Percentiles rank a stretch among this genome's conserved stretches.
Evolutionary conservation across 2,329 filamentous ascomycete species (phyloP).

Genomic region (Juglanconis juglandina): DNA sequence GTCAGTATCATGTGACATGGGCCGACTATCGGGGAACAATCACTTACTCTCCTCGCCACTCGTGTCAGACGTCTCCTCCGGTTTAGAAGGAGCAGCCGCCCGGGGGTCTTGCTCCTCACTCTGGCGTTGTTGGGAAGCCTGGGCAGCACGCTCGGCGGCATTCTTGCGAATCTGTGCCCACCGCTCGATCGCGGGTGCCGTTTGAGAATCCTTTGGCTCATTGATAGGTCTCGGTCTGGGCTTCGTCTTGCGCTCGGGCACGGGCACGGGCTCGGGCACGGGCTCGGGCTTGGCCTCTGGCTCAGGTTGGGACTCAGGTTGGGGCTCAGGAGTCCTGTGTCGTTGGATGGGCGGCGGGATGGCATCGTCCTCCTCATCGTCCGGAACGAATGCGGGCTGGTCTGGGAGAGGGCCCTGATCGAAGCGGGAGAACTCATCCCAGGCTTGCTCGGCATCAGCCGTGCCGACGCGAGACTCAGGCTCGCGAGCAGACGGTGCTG

Average conservation of each 20-base stretch:
- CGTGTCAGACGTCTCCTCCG: constrained; percentile 53
- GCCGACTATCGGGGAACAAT: background rate
- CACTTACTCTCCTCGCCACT: constrained; percentile 89
- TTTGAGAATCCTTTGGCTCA: constrained; percentile 25
- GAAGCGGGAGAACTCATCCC: constrained; percentile 64
- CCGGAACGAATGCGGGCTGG: constrained; percentile 74
- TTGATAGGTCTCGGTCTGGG: constrained; percentile 19
- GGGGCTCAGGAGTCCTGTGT: constrained; percentile 28
- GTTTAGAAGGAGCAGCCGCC: background rate
- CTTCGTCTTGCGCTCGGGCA: constrained; percentile 30
- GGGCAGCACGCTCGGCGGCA: constrained; percentile 73
- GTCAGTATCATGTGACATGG: constrained; percentile 23
- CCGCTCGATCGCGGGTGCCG: constrained; percentile 61
- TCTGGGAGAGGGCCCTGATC: constrained; percentile 86
- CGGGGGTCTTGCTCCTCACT: constrained; percentile 60
- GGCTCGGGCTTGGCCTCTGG: constrained; percentile 24
- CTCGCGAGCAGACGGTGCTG: constrained; percentile 38
- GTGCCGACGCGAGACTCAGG: constrained; percentile 59
- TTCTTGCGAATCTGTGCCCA: constrained; percentile 98
- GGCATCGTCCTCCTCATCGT: constrained; percentile 48
- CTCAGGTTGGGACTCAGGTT: constrained; percentile 20
- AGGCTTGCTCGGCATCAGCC: constrained; percentile 55
- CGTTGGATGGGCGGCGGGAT: constrained; percentile 51
- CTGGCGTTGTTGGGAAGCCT: constrained; percentile 41
- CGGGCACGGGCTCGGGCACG: constrained; percentile 28